Percentiles rank a stretch among this genome's conserved stretches.
Evolutionary conservation across 2,329 filamentous ascomycete species (phyloP).

Genomic region (Nemania sp.): DNA sequence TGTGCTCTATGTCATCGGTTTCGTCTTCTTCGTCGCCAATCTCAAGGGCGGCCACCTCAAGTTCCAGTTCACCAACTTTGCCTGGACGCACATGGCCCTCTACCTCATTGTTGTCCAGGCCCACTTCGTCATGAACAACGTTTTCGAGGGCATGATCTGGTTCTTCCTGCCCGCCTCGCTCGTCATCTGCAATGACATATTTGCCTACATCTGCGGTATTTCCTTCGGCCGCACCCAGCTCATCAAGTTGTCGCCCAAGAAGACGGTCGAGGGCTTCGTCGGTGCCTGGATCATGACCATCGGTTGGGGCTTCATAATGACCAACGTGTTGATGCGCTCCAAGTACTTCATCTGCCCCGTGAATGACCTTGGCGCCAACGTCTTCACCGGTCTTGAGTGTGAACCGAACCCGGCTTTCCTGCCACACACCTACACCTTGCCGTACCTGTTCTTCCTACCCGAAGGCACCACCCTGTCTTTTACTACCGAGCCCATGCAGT

Average conservation of each 20-base stretch:
- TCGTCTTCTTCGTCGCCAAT: slow-evolving; percentile 96
- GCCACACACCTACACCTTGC: slow-evolving; percentile 56
- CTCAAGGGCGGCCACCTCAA: slow-evolving; percentile 95
- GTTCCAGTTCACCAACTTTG: slow-evolving; percentile 99
- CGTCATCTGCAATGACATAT: slow-evolving; percentile 98
- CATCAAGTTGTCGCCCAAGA: slow-evolving; percentile 98
- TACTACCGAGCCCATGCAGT: slow-evolving; percentile 83
- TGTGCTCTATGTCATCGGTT: slow-evolving; percentile 95
- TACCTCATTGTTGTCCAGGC: slow-evolving; percentile 97
- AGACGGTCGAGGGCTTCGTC: slow-evolving; percentile 97
- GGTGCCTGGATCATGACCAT: slow-evolving; percentile 96
- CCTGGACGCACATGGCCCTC: slow-evolving; percentile 98
- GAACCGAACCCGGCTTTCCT: slow-evolving; percentile 90
- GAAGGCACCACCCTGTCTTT: slow-evolving; percentile 58
- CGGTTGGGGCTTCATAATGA: slow-evolving; percentile 78
- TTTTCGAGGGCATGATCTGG: slow-evolving; percentile 99
- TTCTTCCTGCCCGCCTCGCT: slow-evolving; percentile 95
- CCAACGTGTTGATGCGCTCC: slow-evolving; percentile 83
- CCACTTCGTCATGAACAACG: slow-evolving; percentile 99
- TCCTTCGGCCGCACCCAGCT: slow-evolving; percentile 95
- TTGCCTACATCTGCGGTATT: slow-evolving; percentile 96
- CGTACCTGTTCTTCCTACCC: slow-evolving; percentile 60
- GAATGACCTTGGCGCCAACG: slow-evolving; percentile 90
- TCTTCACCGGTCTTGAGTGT: slow-evolving; percentile 89
- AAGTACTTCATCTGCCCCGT: slow-evolving; percentile 99